Evolutionary conservation across 208 protist species (phyloP).

Genomic region (Wallacemonas sp.): DNA sequence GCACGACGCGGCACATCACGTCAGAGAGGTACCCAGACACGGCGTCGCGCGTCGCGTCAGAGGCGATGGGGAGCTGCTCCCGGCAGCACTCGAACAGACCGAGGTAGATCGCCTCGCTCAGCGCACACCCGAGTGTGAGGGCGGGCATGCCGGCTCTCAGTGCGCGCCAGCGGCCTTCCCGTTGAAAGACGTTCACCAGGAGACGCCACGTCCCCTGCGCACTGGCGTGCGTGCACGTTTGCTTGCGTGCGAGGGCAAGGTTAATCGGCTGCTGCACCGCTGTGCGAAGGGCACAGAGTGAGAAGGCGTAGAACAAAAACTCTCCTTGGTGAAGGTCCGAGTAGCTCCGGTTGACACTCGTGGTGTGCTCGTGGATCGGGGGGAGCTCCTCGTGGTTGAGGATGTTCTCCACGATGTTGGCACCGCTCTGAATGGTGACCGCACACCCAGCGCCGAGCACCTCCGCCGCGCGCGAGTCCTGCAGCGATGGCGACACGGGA

Average conservation of each 20-base stretch:
- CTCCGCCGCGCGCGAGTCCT: neutral
- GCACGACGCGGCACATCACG: slow-evolving; percentile 57
- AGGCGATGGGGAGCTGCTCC: slow-evolving; percentile 39
- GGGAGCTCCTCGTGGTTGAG: slow-evolving; percentile 13
- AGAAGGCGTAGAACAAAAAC: slow-evolving; percentile 63
- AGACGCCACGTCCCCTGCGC: slow-evolving; percentile 34
- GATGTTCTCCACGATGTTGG: slow-evolving; percentile 10
- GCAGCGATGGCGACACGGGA: neutral
- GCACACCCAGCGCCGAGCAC: slow-evolving; percentile 10
- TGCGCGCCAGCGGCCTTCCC: slow-evolving; percentile 61
- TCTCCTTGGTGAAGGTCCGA: slow-evolving; percentile 52
- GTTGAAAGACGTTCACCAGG: slow-evolving; percentile 37
- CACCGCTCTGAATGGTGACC: slow-evolving; percentile 5
- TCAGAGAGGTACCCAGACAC: slow-evolving; percentile 69
- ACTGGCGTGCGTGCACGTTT: slow-evolving; percentile 46
- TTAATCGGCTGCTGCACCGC: slow-evolving; percentile 82
- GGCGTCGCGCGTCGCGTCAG: slow-evolving; percentile 43
- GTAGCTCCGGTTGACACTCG: slow-evolving; percentile 77
- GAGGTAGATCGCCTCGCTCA: slow-evolving; percentile 85
- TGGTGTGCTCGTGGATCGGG: slow-evolving; percentile 67
- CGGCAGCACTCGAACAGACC: slow-evolving; percentile 72
- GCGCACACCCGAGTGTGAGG: slow-evolving; percentile 64
- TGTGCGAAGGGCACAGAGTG: slow-evolving; percentile 69
- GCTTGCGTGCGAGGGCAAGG: slow-evolving; percentile 76
- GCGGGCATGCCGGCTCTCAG: slow-evolving; percentile 60